Percentiles rank a stretch among this genome's conserved stretches.
Conservation (phyloP, 2,329 filamentous ascomycete species). For the Thelonectria olida region DNA sequence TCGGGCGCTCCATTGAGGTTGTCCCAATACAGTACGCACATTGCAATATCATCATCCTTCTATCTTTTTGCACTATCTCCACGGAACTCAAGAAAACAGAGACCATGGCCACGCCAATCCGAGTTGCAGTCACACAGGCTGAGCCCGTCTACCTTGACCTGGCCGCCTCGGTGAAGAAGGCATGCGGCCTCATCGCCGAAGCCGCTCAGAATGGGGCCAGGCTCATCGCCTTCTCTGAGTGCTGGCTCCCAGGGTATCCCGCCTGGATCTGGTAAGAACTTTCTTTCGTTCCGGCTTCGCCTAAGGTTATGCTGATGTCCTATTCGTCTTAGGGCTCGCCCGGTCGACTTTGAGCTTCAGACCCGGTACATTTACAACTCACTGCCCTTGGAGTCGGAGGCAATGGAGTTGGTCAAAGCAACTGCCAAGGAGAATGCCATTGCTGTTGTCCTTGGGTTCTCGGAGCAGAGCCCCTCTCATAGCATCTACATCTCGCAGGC, state of each 20-base stretch:
- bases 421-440: constrained; percentile 48
- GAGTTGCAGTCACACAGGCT: constrained; percentile 37
- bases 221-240: constrained; percentile 63
- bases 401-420: constrained; percentile 48
- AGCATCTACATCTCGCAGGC: constrained; percentile 57
- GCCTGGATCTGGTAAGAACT: constrained; percentile 47
- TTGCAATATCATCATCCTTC: too few species aligned
- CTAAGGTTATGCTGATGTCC: not conserved
- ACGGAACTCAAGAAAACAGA: not conserved
- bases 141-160: constrained; percentile 40
- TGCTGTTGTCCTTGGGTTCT: constrained; percentile 55
- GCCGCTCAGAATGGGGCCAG: constrained; percentile 56
- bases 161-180: constrained; percentile 35
- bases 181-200: constrained; percentile 34
- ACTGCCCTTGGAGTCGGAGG: constrained; percentile 49
- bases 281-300: not conserved
- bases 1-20: too few species aligned
- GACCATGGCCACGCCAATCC: not conserved
- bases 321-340: constrained; percentile 25
- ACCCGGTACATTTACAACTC: constrained; percentile 52
- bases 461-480: constrained; percentile 46
- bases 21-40: too few species aligned
- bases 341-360: constrained; percentile 36
- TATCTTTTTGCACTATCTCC: too few species aligned
- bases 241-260: constrained; percentile 64